Evolutionary conservation across 2,329 filamentous ascomycete genomes (phyloP).

Genomic region (Fusarium humuli): DNA sequence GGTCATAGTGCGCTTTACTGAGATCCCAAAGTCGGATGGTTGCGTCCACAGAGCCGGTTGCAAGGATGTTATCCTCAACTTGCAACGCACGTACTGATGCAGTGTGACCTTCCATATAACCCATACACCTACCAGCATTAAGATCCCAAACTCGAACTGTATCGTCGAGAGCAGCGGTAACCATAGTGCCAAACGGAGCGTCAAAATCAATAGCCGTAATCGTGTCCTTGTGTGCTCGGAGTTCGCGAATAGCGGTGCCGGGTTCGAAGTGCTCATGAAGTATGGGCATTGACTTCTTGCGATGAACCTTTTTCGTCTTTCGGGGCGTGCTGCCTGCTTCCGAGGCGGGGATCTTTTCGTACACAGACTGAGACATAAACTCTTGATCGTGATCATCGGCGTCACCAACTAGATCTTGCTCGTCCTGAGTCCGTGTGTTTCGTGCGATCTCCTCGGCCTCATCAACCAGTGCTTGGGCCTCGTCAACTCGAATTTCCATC

Average conservation of each 20-base stretch:
- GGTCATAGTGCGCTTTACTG: slow-evolving; percentile 86
- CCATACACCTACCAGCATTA: slow-evolving; percentile 91
- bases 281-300: slow-evolving; percentile 90
- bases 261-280: slow-evolving; percentile 95
- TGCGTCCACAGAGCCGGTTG: slow-evolving; percentile 93
- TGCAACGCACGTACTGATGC: slow-evolving; percentile 93
- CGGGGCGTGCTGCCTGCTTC: slow-evolving; percentile 58
- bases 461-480: slow-evolving; percentile 68
- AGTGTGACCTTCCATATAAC: slow-evolving; percentile 90
- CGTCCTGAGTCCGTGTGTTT: slow-evolving; percentile 63
- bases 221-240: slow-evolving; percentile 87
- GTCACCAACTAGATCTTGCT: slow-evolving; percentile 65
- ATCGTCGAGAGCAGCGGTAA: slow-evolving; percentile 92
- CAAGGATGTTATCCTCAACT: slow-evolving; percentile 94
- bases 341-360: slow-evolving; percentile 83
- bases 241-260: slow-evolving; percentile 86
- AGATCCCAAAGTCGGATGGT: slow-evolving; percentile 96
- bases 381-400: slow-evolving; percentile 61
- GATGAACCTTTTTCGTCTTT: slow-evolving; percentile 65
- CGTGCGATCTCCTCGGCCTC: slow-evolving; percentile 68
- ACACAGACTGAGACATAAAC: slow-evolving; percentile 99
- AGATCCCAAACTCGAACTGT: slow-evolving; percentile 96
- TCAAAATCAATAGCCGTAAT: slow-evolving; percentile 96
- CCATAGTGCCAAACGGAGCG: slow-evolving; percentile 94
- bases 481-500: slow-evolving; percentile 70